Base-by-base conservation (phyloP, 768 basidiomycete genomes). In the Termitomyces sp. region DNA sequence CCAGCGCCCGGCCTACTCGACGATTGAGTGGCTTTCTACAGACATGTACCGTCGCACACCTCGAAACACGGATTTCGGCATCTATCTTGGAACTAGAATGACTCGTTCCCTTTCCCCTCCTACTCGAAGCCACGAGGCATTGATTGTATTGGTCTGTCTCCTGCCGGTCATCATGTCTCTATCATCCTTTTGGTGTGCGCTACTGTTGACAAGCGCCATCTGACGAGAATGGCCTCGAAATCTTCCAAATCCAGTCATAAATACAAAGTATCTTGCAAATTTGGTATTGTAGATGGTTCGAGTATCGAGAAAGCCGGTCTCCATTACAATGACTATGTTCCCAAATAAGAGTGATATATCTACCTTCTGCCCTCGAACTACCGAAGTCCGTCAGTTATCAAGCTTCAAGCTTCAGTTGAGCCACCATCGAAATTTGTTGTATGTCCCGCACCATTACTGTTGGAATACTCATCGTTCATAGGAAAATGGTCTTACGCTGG, bases 41-140 rank as follows among this genome's bases (percentile, higher is more conserved):
- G 61, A 56, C 54, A 56, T 36, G 49, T 56, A 63, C 55, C 40
- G 54, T 58, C 56, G 56, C 58, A 59, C 52, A 55, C 40, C 55
- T 61, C 58, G 52, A 57, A 55, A 49, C 54, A 59, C 50, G 55
- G 61, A 46, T 55, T 46, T 52, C 51, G 53, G 56, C 62, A 63
- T 41, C 43, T 49, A 50, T 64, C 51, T 59, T 62, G 65, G 60
- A 63, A 61, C 58, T 54, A 63, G 58, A 52, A 57, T 55, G 47
- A 54, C 50, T 53, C 51, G 46, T 50, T 44, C 50, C 53, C 43
- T 38, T 18, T 36, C 57, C 30, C 32, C 23, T 13, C 38, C 41
- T 47, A 58, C 48, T 55, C 38, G 55, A 36, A 44, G 33, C 38
- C 50, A 44, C 36, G 23, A 50, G 48, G 43, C 53, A 46, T 46